Base-by-base conservation (phyloP, 2,329 filamentous ascomycete species). In the Cladophialophora carrionii region DNA sequence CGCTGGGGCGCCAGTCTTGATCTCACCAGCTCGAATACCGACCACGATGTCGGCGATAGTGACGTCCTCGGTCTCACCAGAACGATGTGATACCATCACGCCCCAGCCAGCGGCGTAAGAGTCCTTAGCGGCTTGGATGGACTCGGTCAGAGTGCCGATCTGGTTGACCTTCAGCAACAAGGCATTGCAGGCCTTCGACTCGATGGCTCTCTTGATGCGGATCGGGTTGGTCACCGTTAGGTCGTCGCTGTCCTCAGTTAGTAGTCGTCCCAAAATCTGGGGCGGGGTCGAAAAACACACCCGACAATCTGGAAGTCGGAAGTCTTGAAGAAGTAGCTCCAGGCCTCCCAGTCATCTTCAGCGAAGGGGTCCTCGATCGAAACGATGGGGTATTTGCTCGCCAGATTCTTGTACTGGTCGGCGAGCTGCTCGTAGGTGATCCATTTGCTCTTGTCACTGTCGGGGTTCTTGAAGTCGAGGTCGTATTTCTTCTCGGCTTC, bases 251-350 rank as follows among this genome's bases (percentile, higher is more conserved):
- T 46, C 26, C 17, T 10, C 89, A 82, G 68, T 71, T 63, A 72
- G 66, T 54, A 32, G 32, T 57, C n/a, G n/a, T 58, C 34, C 51
- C 31, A 10, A 14, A 57, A 29, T 29, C 49, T 51, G 55, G 29
- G 8, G 9, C 26, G 56, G 24, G 22, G 20, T 43, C 37, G n/a
- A 34, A 61, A 61, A 34, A 66, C 68, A 62, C 57, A 60, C 56
- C 82, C 95, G 73, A 99, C 95, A 78, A 99, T 92, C 87, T 99
- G 95, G 86, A 96, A 93, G 82, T 97, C 89, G 78, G 92, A 92
- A 75, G 91, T 95, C 90, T 97, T 97, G 90, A 90, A 96, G 90
- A 98, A 99, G 89, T 98, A 96, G 88, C 91, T 96, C 95, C 95
- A 99, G 69, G 95, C 95, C 88, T 98, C 94, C 95, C 95, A 99